phyloP scores from a whole-genome alignment of 768 basidiomycete genomes.

The Astraeus odoratus region DNA sequence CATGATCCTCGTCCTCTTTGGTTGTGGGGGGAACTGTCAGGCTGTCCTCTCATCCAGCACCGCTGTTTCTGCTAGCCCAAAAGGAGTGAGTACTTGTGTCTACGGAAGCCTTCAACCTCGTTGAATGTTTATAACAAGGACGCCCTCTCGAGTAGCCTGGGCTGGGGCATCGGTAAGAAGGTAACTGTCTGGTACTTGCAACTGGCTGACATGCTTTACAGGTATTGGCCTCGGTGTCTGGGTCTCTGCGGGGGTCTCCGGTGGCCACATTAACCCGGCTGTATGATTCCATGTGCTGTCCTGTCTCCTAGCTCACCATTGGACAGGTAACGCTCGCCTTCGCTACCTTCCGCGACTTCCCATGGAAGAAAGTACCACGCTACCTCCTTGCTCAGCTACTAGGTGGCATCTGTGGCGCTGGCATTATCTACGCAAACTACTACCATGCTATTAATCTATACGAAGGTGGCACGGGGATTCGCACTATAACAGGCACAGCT shows the following conservation, averaged over 20 bases:
- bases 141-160: slow-evolving; percentile 20
- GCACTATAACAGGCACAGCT: slow-evolving; percentile 54
- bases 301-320: slow-evolving; percentile 3
- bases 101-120: background rate
- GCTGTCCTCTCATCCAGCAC: slow-evolving; percentile 42
- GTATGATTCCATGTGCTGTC: slow-evolving; percentile 27
- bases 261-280: slow-evolving; percentile 71
- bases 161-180: slow-evolving; percentile 27
- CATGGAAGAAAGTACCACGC: slow-evolving; percentile 72
- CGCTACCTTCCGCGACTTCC: slow-evolving; percentile 65
- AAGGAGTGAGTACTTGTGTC: slow-evolving; percentile 44
- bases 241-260: slow-evolving; percentile 60
- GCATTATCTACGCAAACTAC: slow-evolving; percentile 56
- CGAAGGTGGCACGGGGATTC: slow-evolving; percentile 48
- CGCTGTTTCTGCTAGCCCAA: slow-evolving; percentile 38
- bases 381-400: slow-evolving; percentile 60
- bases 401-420: slow-evolving; percentile 53
- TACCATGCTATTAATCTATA: slow-evolving; percentile 59
- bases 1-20: slow-evolving; percentile 53
- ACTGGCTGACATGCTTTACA: slow-evolving; percentile 9
- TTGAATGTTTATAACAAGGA: slow-evolving; percentile 8
- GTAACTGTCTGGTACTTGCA: background rate
- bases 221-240: slow-evolving; percentile 62
- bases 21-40: slow-evolving; percentile 52
- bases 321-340: slow-evolving; percentile 60